Evolutionary conservation across 192 early-diverging fungal genomes (phyloP).

Genomic region (Coemansia sp.): DNA sequence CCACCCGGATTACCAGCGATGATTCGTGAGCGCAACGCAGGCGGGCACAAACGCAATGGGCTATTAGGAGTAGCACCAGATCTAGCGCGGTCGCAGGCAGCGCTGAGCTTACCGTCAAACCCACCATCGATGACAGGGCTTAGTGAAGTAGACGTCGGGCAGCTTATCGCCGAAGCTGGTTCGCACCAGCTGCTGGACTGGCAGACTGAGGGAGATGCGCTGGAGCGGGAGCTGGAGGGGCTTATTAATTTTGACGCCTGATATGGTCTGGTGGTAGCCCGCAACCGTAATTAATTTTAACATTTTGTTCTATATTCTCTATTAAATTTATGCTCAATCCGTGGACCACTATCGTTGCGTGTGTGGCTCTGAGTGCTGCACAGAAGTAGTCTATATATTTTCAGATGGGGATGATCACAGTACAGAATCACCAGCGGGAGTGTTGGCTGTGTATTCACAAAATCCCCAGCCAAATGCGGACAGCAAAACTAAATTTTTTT

Average conservation of each 20-base stretch:
- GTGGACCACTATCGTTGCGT: background rate
- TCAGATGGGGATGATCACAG: too few relatives aligned
- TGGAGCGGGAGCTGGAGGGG: constrained; percentile 54
- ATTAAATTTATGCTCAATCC: background rate
- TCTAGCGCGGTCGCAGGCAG: background rate
- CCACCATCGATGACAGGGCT: constrained; percentile 35
- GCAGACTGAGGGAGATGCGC: constrained; percentile 30
- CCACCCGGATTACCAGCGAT: constrained; percentile 43
- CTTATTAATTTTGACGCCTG: constrained; percentile 51
- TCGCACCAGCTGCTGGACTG: constrained; percentile 31
- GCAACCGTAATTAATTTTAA: constrained; percentile 5
- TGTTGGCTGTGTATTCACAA: background rate
- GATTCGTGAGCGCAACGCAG: constrained; percentile 15
- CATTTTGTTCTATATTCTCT: background rate
- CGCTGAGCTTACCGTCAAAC: constrained; percentile 32
- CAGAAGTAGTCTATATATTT: too few relatives aligned
- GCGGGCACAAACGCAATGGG: constrained; percentile 13
- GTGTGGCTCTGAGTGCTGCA: too few relatives aligned
- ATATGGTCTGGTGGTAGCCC: background rate
- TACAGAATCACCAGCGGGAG: too few relatives aligned
- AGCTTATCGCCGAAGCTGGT: constrained; percentile 20
- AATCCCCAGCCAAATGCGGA: background rate
- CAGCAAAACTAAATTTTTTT: background rate
- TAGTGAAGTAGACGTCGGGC: constrained; percentile 20
- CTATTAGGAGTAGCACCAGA: background rate